Base-by-base conservation (phyloP, 129 eudicot genomes). In the Flaveria sonorensis region DNA sequence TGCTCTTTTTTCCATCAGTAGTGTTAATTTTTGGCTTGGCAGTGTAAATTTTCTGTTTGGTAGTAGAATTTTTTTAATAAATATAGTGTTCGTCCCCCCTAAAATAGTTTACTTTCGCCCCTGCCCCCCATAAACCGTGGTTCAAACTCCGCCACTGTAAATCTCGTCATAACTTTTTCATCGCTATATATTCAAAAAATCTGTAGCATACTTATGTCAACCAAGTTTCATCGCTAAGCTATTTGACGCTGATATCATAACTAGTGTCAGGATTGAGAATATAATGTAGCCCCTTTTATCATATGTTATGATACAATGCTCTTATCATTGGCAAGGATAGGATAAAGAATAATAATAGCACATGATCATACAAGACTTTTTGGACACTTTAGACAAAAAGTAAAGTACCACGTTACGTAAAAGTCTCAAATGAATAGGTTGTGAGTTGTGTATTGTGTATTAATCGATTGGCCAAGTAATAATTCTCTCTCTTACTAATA, bases 271-370 rank as follows among this genome's bases (percentile, higher is more conserved):
- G 74, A 67, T 18, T 68, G 26, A 67, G 74, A 67, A 53, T 53
- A 53, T 52, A 67, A 77, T 68, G 68, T 40, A 53, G 43, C 59
- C 20, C 51, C n/a, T 40, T 21, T 39, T 14, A 39, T 76, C 68
- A 67, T 77, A 24, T 32, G 65, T 52, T 20, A 36, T 77, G 30
- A 15, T 55, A 39, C 45, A 66, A 51, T 77, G 75, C 45, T 23
- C 42, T 45, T 16, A 53, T 67, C 53, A 77, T 52, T 36, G 65
- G 67, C 24, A 52, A 51, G 18, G 74, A 66, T 77, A 77, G 57
- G 73, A 68, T 68, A 77, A 77, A 7, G 56, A 52, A 16, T 52
- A 53, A 39, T 66, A 52, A 68, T 68, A 77, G 40, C 69, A 43
- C 69, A 77, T 26, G 52, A 47, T 30, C 36, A 30, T 53, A 68